Base-by-base conservation (phyloP, 768 basidiomycete genomes). In the Leucocoprinus leucothites region DNA sequence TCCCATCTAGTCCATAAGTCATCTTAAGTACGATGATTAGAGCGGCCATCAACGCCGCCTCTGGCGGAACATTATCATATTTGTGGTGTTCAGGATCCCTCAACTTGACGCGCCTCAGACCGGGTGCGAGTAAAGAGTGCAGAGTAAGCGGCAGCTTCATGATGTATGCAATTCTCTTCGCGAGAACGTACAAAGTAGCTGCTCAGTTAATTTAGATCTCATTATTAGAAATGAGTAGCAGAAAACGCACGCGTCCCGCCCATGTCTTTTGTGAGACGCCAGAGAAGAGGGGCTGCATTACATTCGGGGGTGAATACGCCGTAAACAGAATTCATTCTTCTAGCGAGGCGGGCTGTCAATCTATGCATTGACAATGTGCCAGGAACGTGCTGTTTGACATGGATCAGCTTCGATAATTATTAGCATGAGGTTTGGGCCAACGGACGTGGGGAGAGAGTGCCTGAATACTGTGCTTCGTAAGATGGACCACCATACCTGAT, bases 1-100 rank as follows among this genome's bases (percentile, higher is more conserved):
- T 73, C 25, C 85, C 90, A 65, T 94, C 92, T 25, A 94, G 64
- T 0, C 93, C 94, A 63, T 94, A 94, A 22, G 86, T 80, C 77
- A 96, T 77, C 71, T 94, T 95, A 61, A 94, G 74, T 34, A 85
- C 84, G 9, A 92, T 76, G 11, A 94, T 75, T 46, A 80, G 79
- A 13, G 74, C 74, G 1, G 80, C 82, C 42, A 82, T 65, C 21
- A 91, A 70, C 2, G 79, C 78, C 47, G 87, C 71, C 64, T 94
- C 92, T 9, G 86, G 79, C 5, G 89, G 83, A 25, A 80, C 77
- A 59, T 80, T 84, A 67, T 91, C 89, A 51, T 78, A 74, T 51
- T 74, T 77, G 64, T 85, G 82, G 21, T 70, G 65, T 44, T 69
- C 71, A 14, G 72, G 72, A 59, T 82, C 81, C 13, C 63, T 63